Conservation (phyloP, 1,139 yeast species). For the Saccharomycopsis hybrid region DNA sequence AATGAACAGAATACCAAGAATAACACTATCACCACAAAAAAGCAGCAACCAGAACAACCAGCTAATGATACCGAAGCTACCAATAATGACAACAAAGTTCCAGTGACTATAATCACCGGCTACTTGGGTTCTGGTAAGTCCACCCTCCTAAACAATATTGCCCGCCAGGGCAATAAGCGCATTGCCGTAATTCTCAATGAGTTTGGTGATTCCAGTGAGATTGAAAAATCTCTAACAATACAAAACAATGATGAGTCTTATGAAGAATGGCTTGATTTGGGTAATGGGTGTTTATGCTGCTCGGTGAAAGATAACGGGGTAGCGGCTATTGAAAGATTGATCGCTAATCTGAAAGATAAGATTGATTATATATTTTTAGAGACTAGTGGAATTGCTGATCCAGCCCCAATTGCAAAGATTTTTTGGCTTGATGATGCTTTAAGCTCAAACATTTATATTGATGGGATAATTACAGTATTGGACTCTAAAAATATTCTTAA, state of each 20-base stretch:
- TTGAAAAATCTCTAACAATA: slow-evolving; percentile 81
- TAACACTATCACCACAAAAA: slow-evolving; percentile 5
- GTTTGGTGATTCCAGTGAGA: slow-evolving; percentile 82
- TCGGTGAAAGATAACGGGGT: slow-evolving; percentile 95
- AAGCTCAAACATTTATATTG: slow-evolving; percentile 76
- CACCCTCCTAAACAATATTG: slow-evolving; percentile 70
- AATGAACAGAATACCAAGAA: not conserved
- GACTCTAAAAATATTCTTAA: slow-evolving; percentile 66
- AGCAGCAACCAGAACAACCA: not conserved
- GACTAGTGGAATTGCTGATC: slow-evolving; percentile 98
- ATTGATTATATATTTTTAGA: slow-evolving; percentile 88
- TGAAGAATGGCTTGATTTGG: slow-evolving; percentile 93
- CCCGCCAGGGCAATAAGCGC: slow-evolving; percentile 59
- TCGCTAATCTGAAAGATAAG: slow-evolving; percentile 60
- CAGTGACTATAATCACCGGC: slow-evolving; percentile 90
- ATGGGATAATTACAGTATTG: slow-evolving; percentile 88
- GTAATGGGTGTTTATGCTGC: slow-evolving; percentile 95
- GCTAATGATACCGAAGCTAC: not conserved
- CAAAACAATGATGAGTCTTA: slow-evolving; percentile 53
- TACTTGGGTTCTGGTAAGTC: slow-evolving; percentile 94
- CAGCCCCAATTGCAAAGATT: slow-evolving; percentile 94
- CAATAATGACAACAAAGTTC: slow-evolving; percentile 48
- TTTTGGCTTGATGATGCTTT: slow-evolving; percentile 95
- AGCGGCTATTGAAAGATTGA: slow-evolving; percentile 82
- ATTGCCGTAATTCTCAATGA: slow-evolving; percentile 90